Percentiles rank a stretch among this genome's conserved stretches.
These are phyloP conservation scores for Trichoderma sp. DNA, from an alignment of 2,329 filamentous ascomycete species.

Conservation along the genomic window DNA sequence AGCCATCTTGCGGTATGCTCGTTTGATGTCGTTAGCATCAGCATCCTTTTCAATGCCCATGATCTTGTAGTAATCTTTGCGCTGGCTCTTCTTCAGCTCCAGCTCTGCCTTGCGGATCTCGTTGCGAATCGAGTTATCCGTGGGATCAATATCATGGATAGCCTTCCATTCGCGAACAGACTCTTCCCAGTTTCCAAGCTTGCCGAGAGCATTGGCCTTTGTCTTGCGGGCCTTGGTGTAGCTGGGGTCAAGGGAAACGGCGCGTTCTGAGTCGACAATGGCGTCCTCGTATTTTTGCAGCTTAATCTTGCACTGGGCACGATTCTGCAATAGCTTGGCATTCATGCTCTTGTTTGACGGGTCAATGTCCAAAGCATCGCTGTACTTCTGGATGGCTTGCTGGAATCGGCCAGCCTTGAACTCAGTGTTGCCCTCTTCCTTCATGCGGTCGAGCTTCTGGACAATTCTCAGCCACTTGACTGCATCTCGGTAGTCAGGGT, in stretches of 20 bases:
- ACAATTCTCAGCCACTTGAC: conserved; percentile 88
- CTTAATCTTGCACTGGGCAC: conserved; percentile 81
- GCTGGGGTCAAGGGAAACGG: conserved; percentile 77
- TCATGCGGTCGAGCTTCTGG: conserved; percentile 89
- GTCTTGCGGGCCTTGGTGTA: conserved; percentile 94
- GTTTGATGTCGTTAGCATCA: conserved; percentile 85
- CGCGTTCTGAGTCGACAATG: conserved; percentile 82
- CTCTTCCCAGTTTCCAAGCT: conserved; percentile 88
- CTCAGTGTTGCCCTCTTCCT: conserved; percentile 87
- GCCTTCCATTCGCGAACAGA: conserved; percentile 87
- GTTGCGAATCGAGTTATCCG: conserved; percentile 77
- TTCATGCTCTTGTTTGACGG: conserved; percentile 89
- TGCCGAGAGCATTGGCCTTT: conserved; percentile 85
- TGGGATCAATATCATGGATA: conserved; percentile 79
- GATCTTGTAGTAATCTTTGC: conserved; percentile 99
- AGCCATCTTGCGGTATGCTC: conserved; percentile 92
- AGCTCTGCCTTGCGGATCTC: conserved; percentile 90
- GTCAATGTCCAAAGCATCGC: conserved; percentile 80
- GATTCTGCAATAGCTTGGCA: conserved; percentile 91
- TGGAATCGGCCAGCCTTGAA: conserved; percentile 86
- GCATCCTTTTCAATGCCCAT: conserved; percentile 86
- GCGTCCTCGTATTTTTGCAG: conserved; percentile 83
- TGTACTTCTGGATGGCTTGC: conserved; percentile 82
- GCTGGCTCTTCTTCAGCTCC: conserved; percentile 94
- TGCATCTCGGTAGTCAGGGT: conserved; percentile 88